Evolutionary conservation across 805 yeast genomes (phyloP).

Genomic region (Wickerhamiella azyma): DNA sequence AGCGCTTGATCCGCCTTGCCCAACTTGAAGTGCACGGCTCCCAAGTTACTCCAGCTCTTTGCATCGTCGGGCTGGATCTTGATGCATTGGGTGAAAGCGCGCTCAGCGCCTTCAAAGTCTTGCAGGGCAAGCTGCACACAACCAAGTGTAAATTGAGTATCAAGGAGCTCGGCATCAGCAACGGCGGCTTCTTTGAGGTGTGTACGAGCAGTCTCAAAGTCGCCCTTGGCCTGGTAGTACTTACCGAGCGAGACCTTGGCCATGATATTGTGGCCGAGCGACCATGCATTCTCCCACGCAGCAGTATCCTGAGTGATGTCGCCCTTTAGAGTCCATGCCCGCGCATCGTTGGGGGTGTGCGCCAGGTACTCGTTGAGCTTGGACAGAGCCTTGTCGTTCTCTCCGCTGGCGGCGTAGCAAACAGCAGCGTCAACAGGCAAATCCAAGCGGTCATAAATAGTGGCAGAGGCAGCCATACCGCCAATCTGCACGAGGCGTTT

Average conservation of each 20-base stretch:
- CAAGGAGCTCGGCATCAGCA: slow-evolving; percentile 58
- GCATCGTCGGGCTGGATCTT: slow-evolving; percentile 68
- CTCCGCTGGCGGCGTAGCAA: slow-evolving; percentile 78
- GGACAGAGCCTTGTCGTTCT: slow-evolving; percentile 49
- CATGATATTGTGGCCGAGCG: slow-evolving; percentile 60
- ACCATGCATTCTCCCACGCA: slow-evolving; percentile 82
- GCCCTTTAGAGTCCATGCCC: slow-evolving; percentile 74
- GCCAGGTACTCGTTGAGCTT: slow-evolving; percentile 42
- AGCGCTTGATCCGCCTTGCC: slow-evolving; percentile 67
- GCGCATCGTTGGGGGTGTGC: slow-evolving; percentile 56
- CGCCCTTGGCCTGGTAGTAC: slow-evolving; percentile 42
- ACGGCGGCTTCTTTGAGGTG: slow-evolving; percentile 65
- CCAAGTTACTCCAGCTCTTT: slow-evolving; percentile 83
- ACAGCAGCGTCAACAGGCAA: slow-evolving; percentile 74
- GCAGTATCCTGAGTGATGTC: slow-evolving; percentile 66
- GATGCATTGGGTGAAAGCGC: slow-evolving; percentile 85
- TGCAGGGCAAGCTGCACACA: slow-evolving; percentile 68
- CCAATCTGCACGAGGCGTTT: slow-evolving; percentile 79
- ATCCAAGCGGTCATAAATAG: slow-evolving; percentile 67
- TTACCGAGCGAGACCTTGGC: slow-evolving; percentile 77
- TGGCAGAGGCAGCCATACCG: slow-evolving; percentile 71
- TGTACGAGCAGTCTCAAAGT: slow-evolving; percentile 40
- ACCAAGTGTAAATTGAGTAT: slow-evolving; percentile 88
- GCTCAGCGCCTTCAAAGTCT: slow-evolving; percentile 66
- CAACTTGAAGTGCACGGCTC: slow-evolving; percentile 56